Conservation (phyloP, 352 stramenopile genomes). For the Pythium biforme region DNA sequence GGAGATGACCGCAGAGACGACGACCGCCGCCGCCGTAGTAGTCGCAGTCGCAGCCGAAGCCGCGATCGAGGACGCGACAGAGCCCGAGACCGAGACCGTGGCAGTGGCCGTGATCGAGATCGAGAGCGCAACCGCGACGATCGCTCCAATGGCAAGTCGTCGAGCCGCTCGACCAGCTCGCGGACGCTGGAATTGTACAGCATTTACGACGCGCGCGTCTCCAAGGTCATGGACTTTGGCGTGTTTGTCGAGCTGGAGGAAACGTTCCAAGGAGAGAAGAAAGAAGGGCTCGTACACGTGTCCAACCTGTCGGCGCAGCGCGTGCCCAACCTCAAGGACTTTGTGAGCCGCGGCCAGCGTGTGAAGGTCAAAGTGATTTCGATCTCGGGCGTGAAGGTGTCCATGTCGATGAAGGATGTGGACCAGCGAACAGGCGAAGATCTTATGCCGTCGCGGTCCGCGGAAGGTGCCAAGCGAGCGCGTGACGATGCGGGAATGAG, state of each 20-base stretch:
- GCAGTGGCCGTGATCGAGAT: conserved; percentile 33
- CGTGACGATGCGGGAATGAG: conserved; percentile 42
- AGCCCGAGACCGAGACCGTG: conserved; percentile 24
- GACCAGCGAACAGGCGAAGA: conserved; percentile 95
- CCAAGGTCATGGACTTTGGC: conserved; percentile 97
- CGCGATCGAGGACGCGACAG: conserved; percentile 36
- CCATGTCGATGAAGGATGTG: conserved; percentile 96
- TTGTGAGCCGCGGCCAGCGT: conserved; percentile 83
- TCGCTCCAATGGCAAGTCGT: conserved; percentile 27
- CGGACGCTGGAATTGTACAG: conserved; percentile 85
- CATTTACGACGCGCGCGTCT: conserved; percentile 94
- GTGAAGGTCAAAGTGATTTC: conserved; percentile 98
- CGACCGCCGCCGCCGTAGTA: background rate
- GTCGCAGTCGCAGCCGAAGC: conserved; percentile 27
- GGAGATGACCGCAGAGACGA: background rate
- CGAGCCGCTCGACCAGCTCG: conserved; percentile 25
- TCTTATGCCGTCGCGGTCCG: conserved; percentile 91
- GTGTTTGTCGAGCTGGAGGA: conserved; percentile 93
- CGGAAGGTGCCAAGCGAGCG: conserved; percentile 49
- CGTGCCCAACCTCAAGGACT: conserved; percentile 86
- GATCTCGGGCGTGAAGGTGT: conserved; percentile 86
- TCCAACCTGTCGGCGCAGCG: conserved; percentile 89
- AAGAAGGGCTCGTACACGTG: conserved; percentile 95
- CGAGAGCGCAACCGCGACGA: conserved; percentile 7
- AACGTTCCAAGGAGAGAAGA: conserved; percentile 47